A percentile compares a stretch with the other conserved stretches of the same genome.
phyloP scores from a whole-genome alignment of 257 asterid genomes.

The Petrea volubilis region DNA sequence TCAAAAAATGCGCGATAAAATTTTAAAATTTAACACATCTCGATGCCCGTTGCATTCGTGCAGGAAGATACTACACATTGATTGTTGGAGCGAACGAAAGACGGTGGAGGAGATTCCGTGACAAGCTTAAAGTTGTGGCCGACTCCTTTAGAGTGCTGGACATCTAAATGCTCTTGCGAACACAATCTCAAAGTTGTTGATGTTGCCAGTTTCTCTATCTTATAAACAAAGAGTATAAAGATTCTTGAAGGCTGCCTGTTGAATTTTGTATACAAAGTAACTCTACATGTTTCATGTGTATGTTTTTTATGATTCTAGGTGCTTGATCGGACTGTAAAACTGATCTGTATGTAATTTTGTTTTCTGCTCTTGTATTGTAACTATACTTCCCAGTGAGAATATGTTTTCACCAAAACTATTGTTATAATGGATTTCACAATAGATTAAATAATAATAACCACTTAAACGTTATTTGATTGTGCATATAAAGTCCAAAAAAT shows the following conservation, averaged over 20 bases:
- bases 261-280: slow-evolving; percentile 9
- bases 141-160: slow-evolving; percentile 79
- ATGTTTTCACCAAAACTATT: too few species aligned
- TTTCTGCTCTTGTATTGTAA: too few species aligned
- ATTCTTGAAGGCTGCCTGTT: background rate
- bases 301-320: background rate
- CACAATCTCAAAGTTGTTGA: background rate
- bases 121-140: slow-evolving; percentile 85
- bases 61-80: slow-evolving; percentile 83
- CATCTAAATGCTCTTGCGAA: slow-evolving; percentile 33
- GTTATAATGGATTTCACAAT: too few species aligned
- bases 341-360: too few species aligned
- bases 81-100: slow-evolving; percentile 88
- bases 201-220: background rate
- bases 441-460: too few species aligned
- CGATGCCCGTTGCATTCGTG: background rate
- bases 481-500: too few species aligned
- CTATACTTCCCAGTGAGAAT: too few species aligned
- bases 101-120: slow-evolving; percentile 66
- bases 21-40: background rate
- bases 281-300: background rate
- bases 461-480: too few species aligned
- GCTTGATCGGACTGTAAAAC: too few species aligned
- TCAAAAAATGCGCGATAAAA: too few species aligned
- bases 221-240: background rate